These are phyloP conservation scores for Articulospora tetracladia DNA, from an alignment of 495 filamentous ascomycete species.

Conservation along the genomic window DNA sequence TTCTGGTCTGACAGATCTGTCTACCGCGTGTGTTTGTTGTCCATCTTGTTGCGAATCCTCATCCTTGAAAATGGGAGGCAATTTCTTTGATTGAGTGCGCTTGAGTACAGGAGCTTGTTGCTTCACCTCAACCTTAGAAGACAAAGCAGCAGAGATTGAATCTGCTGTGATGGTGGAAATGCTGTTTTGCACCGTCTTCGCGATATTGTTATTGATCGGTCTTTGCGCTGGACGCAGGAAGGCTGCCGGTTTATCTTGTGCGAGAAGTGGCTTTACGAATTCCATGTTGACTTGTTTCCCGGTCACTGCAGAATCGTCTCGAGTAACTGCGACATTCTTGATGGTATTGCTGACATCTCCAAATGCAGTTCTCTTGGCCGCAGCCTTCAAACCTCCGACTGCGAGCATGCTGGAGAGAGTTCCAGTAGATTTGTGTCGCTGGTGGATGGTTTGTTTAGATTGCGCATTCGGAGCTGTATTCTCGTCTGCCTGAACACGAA, in stretches of 20 bases:
- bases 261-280: not conserved
- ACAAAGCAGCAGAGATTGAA: not conserved
- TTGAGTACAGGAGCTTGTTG: slow-evolving; percentile 27
- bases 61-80: slow-evolving; percentile 66
- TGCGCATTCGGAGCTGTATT: slow-evolving; percentile 53
- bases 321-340: slow-evolving; percentile 38
- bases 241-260: slow-evolving; percentile 33
- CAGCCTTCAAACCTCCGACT: slow-evolving; percentile 58
- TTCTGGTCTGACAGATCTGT: slow-evolving; percentile 12
- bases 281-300: not conserved
- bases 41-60: slow-evolving; percentile 23
- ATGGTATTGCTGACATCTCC: slow-evolving; percentile 75
- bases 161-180: not conserved
- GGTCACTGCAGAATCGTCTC: slow-evolving; percentile 46
- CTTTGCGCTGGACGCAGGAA: slow-evolving; percentile 65
- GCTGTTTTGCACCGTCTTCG: not conserved
- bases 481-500: slow-evolving; percentile 70
- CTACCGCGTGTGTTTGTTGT: not conserved
- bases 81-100: slow-evolving; percentile 55
- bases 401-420: slow-evolving; percentile 54
- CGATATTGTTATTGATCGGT: slow-evolving; percentile 27
- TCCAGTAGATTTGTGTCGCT: slow-evolving; percentile 78
- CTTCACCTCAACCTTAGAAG: not conserved
- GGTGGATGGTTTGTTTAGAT: slow-evolving; percentile 60
- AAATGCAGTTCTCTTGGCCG: slow-evolving; percentile 71